Conservation (phyloP, 2,329 filamentous ascomycete genomes). For the Claviceps sp. region DNA sequence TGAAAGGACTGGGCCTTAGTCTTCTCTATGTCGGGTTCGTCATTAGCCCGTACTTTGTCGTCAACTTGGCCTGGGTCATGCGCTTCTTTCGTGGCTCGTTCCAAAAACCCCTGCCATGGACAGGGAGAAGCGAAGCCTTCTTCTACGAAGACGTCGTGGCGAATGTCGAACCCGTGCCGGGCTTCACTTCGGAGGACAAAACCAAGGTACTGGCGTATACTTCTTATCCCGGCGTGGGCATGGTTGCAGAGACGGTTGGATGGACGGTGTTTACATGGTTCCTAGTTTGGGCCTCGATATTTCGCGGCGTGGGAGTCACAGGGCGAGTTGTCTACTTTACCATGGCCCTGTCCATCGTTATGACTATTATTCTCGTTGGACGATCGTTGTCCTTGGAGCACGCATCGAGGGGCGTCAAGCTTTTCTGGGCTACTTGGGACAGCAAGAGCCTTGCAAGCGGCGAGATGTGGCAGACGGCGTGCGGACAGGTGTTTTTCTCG, state of each 20-base stretch:
- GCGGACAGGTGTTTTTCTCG: conserved; percentile 47
- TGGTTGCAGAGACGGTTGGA: conserved; percentile 43
- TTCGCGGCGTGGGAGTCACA: conserved; percentile 43
- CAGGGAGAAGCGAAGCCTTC: conserved; percentile 34
- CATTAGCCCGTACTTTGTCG: conserved; percentile 43
- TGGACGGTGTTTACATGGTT: conserved; percentile 48
- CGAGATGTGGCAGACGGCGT: conserved; percentile 44
- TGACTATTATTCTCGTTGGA: conserved; percentile 42
- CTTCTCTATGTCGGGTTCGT: conserved; percentile 39
- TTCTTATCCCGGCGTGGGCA: conserved; percentile 28
- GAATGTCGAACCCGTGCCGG: conserved; percentile 29
- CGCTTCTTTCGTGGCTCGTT: conserved; percentile 44
- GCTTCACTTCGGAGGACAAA: conserved; percentile 23
- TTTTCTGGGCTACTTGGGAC: conserved; percentile 33
- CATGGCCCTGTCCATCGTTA: conserved; percentile 45
- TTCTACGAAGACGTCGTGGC: conserved; percentile 36
- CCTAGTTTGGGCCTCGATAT: conserved; percentile 45
- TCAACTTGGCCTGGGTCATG: conserved; percentile 46
- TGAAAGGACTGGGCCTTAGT: conserved; percentile 40
- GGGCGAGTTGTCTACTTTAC: conserved; percentile 48
- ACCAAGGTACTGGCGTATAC: conserved; percentile 28
- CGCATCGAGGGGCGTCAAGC: conserved; percentile 35
- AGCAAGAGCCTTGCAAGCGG: conserved; percentile 35
- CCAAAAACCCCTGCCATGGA: conserved; percentile 40
- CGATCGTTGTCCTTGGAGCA: conserved; percentile 40